Base-by-base conservation (phyloP, 345 rosid species). In the Microcos paniculata region DNA sequence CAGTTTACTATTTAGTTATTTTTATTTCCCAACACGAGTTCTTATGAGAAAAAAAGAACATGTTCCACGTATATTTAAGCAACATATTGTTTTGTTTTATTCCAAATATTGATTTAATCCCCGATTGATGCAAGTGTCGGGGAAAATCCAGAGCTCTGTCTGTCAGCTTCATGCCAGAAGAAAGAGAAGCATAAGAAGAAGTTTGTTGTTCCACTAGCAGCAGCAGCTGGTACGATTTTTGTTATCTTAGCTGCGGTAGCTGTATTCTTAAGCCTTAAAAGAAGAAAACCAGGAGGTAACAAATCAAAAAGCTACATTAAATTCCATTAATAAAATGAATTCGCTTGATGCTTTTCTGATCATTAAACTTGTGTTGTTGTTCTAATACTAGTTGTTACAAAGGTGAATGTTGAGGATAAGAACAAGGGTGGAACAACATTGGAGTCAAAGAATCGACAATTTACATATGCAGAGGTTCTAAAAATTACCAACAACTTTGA, bases 401-500 rank as follows among this genome's bases (percentile, higher is more conserved):
- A 19, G 9, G 56, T 56, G 53, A 48, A 33, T 26, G 35, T 28
- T 18, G 63, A 45, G n/a, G 1, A 43, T 28, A 21, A 30, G 24
- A 52, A 19, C 11, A 23, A 48, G 40, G 16, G 3, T 30, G 65
- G 26, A 63, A 18, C 66, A 28, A 48, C 57, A 63, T 24, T 85
- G 68, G 80, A 77, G 28, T 67, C 56, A 61, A 81, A 77, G 58
- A 82, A 73, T 55, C 79, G 75, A 48, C 38, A 57, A 0, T 86
- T 84, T 46, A 82, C 83, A 23, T 86, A 83, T 24, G 70, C 79
- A 0, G 87, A 85, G 70, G 80, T 87, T 48, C 75, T 80, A 4
- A 78, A 56, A 9, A 82, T 88, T 2, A 88, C 92, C 18, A 77
- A 85, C 45, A 80, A 85, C 26, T 82, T 88, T 10, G 73, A 74